Percentiles rank a stretch among this genome's conserved stretches.
Evolutionary conservation across 352 stramenopile species (phyloP).

Genomic region (Globisporangium cederbergense): DNA sequence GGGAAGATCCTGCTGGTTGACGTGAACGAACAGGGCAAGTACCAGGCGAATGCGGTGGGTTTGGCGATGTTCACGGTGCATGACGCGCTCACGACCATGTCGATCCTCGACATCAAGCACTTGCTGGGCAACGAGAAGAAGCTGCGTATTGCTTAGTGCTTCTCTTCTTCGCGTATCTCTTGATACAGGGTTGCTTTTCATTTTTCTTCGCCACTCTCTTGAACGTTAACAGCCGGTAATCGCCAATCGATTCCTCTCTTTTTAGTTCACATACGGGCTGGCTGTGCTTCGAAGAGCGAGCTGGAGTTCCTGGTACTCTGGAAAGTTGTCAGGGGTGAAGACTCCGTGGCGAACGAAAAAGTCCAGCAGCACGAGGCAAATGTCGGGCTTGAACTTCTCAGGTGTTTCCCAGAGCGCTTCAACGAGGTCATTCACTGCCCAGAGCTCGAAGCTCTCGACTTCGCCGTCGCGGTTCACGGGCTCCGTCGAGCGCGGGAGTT

Average conservation of each 20-base stretch:
- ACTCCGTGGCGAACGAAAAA: constrained; percentile 64
- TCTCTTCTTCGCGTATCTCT: neutral
- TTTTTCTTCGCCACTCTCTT: neutral
- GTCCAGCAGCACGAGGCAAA: constrained; percentile 62
- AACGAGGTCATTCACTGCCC: constrained; percentile 36
- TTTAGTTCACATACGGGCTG: constrained; percentile 22
- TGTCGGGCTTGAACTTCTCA: constrained; percentile 67
- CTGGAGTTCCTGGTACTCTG: constrained; percentile 43
- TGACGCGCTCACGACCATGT: constrained; percentile 26
- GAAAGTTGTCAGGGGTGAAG: constrained; percentile 54
- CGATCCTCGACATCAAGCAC: constrained; percentile 33
- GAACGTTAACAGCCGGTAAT: neutral
- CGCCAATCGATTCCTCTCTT: neutral
- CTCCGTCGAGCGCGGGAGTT: constrained; percentile 33
- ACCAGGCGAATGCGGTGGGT: constrained; percentile 7
- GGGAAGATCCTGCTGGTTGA: constrained; percentile 28
- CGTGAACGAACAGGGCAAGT: constrained; percentile 18
- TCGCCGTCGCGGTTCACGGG: constrained; percentile 55
- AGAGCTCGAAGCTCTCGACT: constrained; percentile 60
- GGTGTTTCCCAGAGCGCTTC: constrained; percentile 36
- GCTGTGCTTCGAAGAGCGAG: constrained; percentile 23
- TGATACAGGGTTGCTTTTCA: neutral
- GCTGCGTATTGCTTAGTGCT: constrained; percentile 9
- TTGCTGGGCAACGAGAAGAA: constrained; percentile 26
- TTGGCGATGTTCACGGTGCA: constrained; percentile 24